A percentile compares a stretch with the other conserved stretches of the same genome.
These are phyloP conservation scores for Aspergillus haitiensis DNA, from an alignment of 495 filamentous ascomycete species.

Conservation along the genomic window DNA sequence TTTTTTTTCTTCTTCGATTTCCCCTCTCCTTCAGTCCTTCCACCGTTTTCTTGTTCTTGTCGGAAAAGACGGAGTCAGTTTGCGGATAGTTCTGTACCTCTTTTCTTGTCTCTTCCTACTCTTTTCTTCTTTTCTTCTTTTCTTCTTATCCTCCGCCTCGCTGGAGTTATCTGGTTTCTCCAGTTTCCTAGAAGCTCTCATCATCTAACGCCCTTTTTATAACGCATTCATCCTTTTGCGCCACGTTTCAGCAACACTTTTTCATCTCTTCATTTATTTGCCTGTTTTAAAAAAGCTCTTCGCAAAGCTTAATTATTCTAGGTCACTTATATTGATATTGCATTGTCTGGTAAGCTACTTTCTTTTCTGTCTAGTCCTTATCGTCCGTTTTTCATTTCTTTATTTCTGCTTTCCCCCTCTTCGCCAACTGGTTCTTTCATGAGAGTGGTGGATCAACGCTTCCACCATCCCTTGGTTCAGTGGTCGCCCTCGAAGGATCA, in stretches of 20 bases:
- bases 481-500: neutral
- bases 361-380: constrained; percentile 11
- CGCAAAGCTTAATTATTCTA: constrained; percentile 19
- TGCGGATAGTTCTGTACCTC: constrained; percentile 40
- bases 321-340: constrained; percentile 26
- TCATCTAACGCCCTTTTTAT: constrained; percentile 29
- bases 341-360: constrained; percentile 35
- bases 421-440: neutral
- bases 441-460: constrained; percentile 6
- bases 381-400: neutral
- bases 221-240: constrained; percentile 32
- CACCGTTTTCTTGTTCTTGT: constrained; percentile 41
- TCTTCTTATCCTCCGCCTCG: constrained; percentile 36
- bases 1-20: constrained; percentile 33
- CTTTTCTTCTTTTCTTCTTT: constrained; percentile 40
- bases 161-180: constrained; percentile 39
- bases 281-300: neutral
- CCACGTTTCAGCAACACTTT: constrained; percentile 31
- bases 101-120: constrained; percentile 37
- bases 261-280: constrained; percentile 16
- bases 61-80: constrained; percentile 48
- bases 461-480: neutral
- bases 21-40: constrained; percentile 32
- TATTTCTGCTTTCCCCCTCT: neutral
- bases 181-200: constrained; percentile 24